phyloP scores from a whole-genome alignment of 495 filamentous ascomycete genomes.

The Tuber borchii region DNA sequence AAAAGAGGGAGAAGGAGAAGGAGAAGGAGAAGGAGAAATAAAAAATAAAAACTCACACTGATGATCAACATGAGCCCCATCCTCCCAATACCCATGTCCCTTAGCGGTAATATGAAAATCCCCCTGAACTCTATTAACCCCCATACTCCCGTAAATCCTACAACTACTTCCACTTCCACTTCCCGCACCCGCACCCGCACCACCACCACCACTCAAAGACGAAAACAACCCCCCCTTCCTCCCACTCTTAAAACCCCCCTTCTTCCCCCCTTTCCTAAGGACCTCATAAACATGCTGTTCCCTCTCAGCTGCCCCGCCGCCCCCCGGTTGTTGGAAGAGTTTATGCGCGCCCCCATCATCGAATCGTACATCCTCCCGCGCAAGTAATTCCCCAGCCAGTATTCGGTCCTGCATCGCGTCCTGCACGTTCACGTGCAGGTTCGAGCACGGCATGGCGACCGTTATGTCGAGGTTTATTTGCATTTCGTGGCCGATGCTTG shows the following conservation, averaged over 20 bases:
- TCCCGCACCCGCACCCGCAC: constrained; percentile 46
- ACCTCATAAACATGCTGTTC: constrained; percentile 71
- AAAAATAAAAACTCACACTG: constrained; percentile 56
- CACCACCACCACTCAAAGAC: neutral
- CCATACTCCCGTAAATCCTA: constrained; percentile 80
- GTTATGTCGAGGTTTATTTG: constrained; percentile 96
- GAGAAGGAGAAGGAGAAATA: neutral
- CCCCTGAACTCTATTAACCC: constrained; percentile 92
- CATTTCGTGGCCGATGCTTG: constrained; percentile 75
- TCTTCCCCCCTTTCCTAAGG: constrained; percentile 54
- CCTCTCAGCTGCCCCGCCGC: constrained; percentile 42
- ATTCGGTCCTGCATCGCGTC: constrained; percentile 90
- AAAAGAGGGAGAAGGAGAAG: neutral
- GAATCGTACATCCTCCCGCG: constrained; percentile 69
- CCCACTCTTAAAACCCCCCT: constrained; percentile 61
- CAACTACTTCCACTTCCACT: constrained; percentile 54
- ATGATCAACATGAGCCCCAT: constrained; percentile 77
- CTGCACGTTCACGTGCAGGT: constrained; percentile 94
- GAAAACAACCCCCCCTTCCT: constrained; percentile 43
- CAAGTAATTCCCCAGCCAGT: constrained; percentile 67
- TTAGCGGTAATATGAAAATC: constrained; percentile 97
- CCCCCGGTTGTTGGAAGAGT: constrained; percentile 52
- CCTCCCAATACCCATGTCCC: constrained; percentile 84
- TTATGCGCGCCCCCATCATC: constrained; percentile 62
- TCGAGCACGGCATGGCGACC: constrained; percentile 78